phyloP scores from a whole-genome alignment of 306 rosid genomes.

The Hylodesmum podocarpum region DNA sequence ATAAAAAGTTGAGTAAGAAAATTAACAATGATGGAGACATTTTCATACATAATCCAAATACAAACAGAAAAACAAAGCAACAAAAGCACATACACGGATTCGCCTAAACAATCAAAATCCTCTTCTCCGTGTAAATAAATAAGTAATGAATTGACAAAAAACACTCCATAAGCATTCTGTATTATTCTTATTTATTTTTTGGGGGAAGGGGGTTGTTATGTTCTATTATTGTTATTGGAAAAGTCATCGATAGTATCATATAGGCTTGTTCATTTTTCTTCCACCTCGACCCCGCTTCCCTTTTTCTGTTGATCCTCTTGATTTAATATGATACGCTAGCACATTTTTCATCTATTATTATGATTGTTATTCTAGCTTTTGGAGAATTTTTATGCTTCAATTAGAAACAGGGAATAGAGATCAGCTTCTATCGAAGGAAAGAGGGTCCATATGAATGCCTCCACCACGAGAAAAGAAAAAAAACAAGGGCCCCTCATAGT shows the following conservation, averaged over 20 bases:
- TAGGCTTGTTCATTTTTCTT: not conserved
- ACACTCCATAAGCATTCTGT: not conserved
- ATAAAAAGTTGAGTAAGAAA: too few species aligned
- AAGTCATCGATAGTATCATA: not conserved
- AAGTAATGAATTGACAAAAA: not conserved
- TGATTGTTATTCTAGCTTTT: not conserved
- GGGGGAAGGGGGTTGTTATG: not conserved
- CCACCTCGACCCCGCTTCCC: not conserved
- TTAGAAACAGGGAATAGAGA: not conserved
- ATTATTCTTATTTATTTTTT: not conserved
- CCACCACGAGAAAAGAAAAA: slow-evolving; percentile 19
- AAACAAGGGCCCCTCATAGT: not conserved
- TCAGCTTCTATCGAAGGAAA: slow-evolving; percentile 28
- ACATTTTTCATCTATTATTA: not conserved
- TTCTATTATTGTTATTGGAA: not conserved
- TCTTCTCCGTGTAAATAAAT: not conserved
- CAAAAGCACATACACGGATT: too few species aligned
- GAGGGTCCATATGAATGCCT: slow-evolving; percentile 21
- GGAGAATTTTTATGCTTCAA: not conserved
- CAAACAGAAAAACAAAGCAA: too few species aligned
- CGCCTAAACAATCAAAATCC: too few species aligned
- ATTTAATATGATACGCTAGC: not conserved
- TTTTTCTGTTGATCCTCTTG: not conserved
- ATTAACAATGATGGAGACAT: too few species aligned
- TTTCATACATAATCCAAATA: too few species aligned